phyloP scores from a whole-genome alignment of 2,329 filamentous ascomycete genomes.

The Penicillium sclerotigenum region DNA sequence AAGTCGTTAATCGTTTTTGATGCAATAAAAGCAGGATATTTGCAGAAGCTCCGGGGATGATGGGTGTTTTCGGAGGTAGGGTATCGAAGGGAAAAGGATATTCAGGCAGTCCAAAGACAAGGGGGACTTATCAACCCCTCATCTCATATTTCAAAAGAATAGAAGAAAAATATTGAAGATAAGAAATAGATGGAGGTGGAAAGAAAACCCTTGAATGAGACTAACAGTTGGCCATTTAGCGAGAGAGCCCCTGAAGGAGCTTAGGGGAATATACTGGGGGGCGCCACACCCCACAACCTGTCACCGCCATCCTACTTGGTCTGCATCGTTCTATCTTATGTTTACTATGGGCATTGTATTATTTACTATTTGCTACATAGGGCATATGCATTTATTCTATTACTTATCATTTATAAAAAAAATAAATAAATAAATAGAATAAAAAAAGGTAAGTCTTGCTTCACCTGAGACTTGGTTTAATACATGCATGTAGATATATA shows the following conservation, averaged over 20 bases:
- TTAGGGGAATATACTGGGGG: constrained; percentile 24
- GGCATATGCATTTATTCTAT: not conserved
- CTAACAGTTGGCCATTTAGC: constrained; percentile 28
- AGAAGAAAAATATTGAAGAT: constrained; percentile 15
- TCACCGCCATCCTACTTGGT: constrained; percentile 23
- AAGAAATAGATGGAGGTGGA: constrained; percentile 8
- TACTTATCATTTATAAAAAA: not conserved
- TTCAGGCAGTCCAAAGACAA: constrained; percentile 25
- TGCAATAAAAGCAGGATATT: constrained; percentile 10
- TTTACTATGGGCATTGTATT: not conserved
- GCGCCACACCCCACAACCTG: constrained; percentile 26
- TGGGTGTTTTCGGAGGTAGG: constrained; percentile 5
- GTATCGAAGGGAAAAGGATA: constrained; percentile 9
- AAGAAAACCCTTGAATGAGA: constrained; percentile 16
- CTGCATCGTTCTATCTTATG: not conserved
- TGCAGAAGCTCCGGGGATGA: constrained; percentile 8
- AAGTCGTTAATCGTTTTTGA: constrained; percentile 5
- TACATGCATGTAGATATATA: not conserved
- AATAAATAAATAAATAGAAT: too few species aligned
- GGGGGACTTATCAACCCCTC: constrained; percentile 23
- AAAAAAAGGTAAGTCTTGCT: not conserved
- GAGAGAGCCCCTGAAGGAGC: constrained; percentile 30
- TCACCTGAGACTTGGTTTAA: not conserved
- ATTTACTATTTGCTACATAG: not conserved
- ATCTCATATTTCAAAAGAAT: constrained; percentile 26